Base-by-base conservation (phyloP, 495 filamentous ascomycete species). In the Tuber microsphaerosporum region DNA sequence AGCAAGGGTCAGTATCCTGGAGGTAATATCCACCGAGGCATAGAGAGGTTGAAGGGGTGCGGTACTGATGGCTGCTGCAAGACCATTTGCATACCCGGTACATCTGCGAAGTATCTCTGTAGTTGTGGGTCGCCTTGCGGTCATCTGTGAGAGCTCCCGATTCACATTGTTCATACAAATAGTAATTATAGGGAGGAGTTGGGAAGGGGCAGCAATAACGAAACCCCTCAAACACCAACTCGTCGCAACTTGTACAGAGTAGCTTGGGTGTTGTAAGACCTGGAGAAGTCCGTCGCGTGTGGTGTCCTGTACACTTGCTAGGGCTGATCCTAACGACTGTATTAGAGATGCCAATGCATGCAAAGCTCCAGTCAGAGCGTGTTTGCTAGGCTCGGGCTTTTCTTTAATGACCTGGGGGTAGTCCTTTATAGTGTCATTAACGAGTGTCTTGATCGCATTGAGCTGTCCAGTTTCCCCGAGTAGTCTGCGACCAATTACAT, bases 131-230 rank as follows among this genome's bases (percentile, higher is more conserved):
- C 94, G 89, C 37, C 90, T 91, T 10, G 90, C 89, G 17, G 87
- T 88, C 31, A 99, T 87, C 41, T 94, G 88, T 39, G 88, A 89
- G 43, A 99, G 86, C 82, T 99, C 96, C 74, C 96, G 88, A 77
- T 89, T 92, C 75, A 97, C 87, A 83, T 92, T 97, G 84, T 98
- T 98, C 92, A 98, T 93, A 83, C 93, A 97, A 45, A 98, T 92
- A 6, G 94, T 97, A 37, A 97, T 89, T 78, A 94, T 97, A 7
- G 93, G 92, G 31, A 98, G 85, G 39, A 99, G 88, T 81, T 98
- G 94, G 81, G 95, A 90, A 10, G 95, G 95, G 79, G 93, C 97
- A 6, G 93, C 93, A 72, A 97, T 85, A 9, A 97, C 91, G 81
- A 98, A 97, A 12, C 87, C 89, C 71, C 94, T 93, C 73, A 98